Percentiles rank a stretch among this genome's conserved stretches.
phyloP scores from a whole-genome alignment of 352 stramenopile species.

The Pythium apleroticum region DNA sequence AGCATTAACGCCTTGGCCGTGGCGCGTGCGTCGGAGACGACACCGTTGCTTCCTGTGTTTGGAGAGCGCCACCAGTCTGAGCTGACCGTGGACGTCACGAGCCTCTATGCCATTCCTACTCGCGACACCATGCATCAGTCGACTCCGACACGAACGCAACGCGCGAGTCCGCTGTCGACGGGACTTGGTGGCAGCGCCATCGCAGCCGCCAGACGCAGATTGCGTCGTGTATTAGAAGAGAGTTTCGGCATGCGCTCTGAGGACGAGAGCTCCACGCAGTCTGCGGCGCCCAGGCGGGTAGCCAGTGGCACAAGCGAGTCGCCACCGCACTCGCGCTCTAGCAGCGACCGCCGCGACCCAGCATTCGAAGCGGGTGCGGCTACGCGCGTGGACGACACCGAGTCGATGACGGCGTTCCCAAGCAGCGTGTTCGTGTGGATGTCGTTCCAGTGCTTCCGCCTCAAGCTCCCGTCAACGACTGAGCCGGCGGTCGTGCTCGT shows the following conservation, averaged over 20 bases:
- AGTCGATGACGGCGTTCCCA: background rate
- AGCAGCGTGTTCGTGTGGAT: constrained; percentile 52
- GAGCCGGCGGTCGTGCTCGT: constrained; percentile 66
- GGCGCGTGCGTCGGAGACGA: constrained; percentile 36
- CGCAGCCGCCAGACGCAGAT: constrained; percentile 39
- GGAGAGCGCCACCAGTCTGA: constrained; percentile 10
- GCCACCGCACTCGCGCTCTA: constrained; percentile 15
- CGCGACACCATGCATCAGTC: background rate
- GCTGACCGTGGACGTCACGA: constrained; percentile 13
- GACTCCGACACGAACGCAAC: constrained; percentile 19
- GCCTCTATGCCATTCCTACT: background rate
- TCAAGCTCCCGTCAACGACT: constrained; percentile 64
- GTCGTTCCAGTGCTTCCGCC: constrained; percentile 83
- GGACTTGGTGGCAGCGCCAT: constrained; percentile 56
- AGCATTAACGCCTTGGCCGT: constrained; percentile 36
- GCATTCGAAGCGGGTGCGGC: background rate
- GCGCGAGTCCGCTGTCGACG: constrained; percentile 64
- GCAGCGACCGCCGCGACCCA: constrained; percentile 22
- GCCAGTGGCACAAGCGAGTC: constrained; percentile 15
- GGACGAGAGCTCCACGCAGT: constrained; percentile 18
- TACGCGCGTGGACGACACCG: background rate
- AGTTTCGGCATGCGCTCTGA: constrained; percentile 31
- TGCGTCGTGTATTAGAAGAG: constrained; percentile 37
- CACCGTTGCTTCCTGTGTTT: constrained; percentile 37
- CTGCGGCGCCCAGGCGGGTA: background rate